phyloP scores from a whole-genome alignment of 2,329 filamentous ascomycete genomes.

The Aspergillus tamarii region DNA sequence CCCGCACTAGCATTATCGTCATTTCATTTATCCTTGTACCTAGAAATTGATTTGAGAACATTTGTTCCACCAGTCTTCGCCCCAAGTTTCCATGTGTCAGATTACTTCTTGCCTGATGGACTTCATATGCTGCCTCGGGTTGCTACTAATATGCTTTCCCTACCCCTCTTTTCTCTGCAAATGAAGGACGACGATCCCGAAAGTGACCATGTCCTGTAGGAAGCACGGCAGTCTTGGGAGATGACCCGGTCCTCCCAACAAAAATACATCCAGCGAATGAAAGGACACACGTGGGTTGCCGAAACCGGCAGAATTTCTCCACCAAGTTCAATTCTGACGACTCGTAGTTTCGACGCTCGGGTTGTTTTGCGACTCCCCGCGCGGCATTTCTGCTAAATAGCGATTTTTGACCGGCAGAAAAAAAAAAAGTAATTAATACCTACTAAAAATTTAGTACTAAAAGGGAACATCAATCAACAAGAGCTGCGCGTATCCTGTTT shows the following conservation, averaged over 20 bases:
- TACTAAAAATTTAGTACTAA: slow-evolving; percentile 13
- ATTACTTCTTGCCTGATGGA: not conserved
- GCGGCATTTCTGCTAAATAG: slow-evolving; percentile 8
- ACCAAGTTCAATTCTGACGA: slow-evolving; percentile 3
- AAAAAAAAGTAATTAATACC: slow-evolving; percentile 19
- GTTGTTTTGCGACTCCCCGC: slow-evolving; percentile 15
- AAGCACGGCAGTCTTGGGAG: slow-evolving; percentile 3
- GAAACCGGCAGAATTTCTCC: not conserved
- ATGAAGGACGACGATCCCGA: slow-evolving; percentile 9
- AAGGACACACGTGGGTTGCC: slow-evolving; percentile 16
- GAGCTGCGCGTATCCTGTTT: slow-evolving; percentile 11
- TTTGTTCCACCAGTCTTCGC: not conserved
- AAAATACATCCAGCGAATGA: slow-evolving; percentile 12
- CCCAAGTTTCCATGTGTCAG: not conserved
- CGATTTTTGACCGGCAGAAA: slow-evolving; percentile 32
- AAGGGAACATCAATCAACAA: slow-evolving; percentile 8
- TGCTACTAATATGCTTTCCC: not conserved
- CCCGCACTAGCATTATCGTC: slow-evolving; percentile 22
- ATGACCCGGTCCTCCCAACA: slow-evolving; percentile 1
- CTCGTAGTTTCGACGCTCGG: slow-evolving; percentile 13
- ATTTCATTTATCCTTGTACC: slow-evolving; percentile 17
- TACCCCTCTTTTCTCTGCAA: slow-evolving; percentile 7
- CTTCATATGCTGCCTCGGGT: slow-evolving; percentile 15
- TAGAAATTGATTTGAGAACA: slow-evolving; percentile 11
- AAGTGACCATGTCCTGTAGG: slow-evolving; percentile 1